Conservation (phyloP, 805 yeast genomes). For the Barnettozyma vustinii region DNA sequence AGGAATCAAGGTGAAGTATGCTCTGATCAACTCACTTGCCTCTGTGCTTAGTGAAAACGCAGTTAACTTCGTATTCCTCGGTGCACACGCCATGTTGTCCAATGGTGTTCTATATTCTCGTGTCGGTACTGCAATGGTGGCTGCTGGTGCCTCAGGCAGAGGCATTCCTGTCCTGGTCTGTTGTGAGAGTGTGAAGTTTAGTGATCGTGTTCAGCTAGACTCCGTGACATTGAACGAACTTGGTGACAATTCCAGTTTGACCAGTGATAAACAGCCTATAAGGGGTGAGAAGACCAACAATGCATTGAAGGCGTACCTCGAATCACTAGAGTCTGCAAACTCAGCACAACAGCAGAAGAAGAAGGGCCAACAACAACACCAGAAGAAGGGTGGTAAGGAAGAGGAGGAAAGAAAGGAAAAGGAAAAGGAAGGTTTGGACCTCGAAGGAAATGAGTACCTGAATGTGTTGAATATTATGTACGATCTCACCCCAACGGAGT, state of each 20-base stretch:
- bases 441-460: conserved; percentile 42
- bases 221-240: conserved; percentile 93
- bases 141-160: conserved; percentile 83
- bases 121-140: conserved; percentile 90
- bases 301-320: conserved; percentile 58
- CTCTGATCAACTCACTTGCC: conserved; percentile 70
- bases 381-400: conserved; percentile 19
- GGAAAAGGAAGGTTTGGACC: conserved; percentile 41
- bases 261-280: conserved; percentile 43
- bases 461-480: conserved; percentile 82
- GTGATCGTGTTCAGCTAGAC: conserved; percentile 93
- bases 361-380: conserved; percentile 19
- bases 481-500: conserved; percentile 91
- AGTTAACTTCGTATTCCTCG: conserved; percentile 86
- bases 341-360: conserved; percentile 25
- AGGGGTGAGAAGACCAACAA: conserved; percentile 38
- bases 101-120: conserved; percentile 91
- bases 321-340: conserved; percentile 30
- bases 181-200: conserved; percentile 90
- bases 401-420: conserved; percentile 54
- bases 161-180: conserved; percentile 93
- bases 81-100: conserved; percentile 96
- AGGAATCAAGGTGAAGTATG: conserved; percentile 70
- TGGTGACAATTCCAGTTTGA: conserved; percentile 70
- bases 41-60: conserved; percentile 71